phyloP scores from a whole-genome alignment of 2,329 filamentous ascomycete genomes.

The Colletotrichum simmondsii region DNA sequence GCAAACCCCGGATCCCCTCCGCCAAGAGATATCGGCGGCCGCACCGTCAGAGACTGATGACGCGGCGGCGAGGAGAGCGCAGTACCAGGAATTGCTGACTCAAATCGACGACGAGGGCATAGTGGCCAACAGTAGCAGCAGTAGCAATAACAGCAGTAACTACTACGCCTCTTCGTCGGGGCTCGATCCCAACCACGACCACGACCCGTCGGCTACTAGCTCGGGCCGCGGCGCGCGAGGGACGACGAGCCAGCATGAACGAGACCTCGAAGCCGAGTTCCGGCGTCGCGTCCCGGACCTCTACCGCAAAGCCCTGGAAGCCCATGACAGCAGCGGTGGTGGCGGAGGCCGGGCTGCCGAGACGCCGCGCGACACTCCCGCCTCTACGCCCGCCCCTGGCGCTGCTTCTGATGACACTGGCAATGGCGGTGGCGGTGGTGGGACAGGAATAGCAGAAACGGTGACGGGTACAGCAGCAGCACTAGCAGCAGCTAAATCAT shows the following conservation, averaged over 20 bases:
- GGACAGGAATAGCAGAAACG: background rate
- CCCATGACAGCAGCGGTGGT: conserved; percentile 39
- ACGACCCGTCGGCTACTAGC: conserved; percentile 3
- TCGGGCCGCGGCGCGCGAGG: conserved; percentile 50
- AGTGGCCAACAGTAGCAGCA: background rate
- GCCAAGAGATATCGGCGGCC: background rate
- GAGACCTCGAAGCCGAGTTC: conserved; percentile 61
- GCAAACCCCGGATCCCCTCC: conserved; percentile 43
- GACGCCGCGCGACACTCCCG: conserved; percentile 9
- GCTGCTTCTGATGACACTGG: background rate
- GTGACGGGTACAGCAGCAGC: background rate
- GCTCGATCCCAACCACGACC: background rate
- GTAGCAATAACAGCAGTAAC: background rate
- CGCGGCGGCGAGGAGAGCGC: conserved; percentile 25
- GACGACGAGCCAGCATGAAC: conserved; percentile 58
- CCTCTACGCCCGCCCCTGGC: background rate
- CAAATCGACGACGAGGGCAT: conserved; percentile 29
- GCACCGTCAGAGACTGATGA: conserved; percentile 1
- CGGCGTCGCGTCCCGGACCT: conserved; percentile 56
- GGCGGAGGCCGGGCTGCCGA: background rate
- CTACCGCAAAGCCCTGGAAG: conserved; percentile 55
- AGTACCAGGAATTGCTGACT: conserved; percentile 20
- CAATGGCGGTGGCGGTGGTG: background rate
- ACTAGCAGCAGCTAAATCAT: conserved; percentile 25
- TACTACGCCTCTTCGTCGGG: background rate